These are phyloP conservation scores for Paracorniculantispora psalliotae DNA, from an alignment of 2,329 filamentous ascomycete genomes.

Conservation along the genomic window DNA sequence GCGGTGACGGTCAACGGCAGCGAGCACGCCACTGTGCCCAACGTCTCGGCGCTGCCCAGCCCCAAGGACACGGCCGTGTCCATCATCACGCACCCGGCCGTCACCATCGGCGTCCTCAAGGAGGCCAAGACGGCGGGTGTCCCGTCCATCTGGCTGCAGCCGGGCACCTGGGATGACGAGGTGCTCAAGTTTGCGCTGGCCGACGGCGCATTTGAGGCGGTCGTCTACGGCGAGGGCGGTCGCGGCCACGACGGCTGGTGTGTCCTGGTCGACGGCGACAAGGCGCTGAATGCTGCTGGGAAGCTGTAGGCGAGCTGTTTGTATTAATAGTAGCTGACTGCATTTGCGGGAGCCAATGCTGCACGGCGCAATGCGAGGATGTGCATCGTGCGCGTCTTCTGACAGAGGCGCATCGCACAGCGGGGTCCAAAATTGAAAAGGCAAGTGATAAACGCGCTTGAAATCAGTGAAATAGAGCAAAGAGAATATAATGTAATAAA, in stretches of 20 bases:
- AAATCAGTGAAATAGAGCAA: neutral
- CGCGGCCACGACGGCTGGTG: slow-evolving; percentile 75
- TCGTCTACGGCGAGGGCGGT: slow-evolving; percentile 62
- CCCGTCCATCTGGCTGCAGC: slow-evolving; percentile 80
- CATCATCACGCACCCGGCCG: slow-evolving; percentile 78
- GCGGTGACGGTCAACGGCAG: slow-evolving; percentile 57
- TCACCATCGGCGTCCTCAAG: slow-evolving; percentile 68
- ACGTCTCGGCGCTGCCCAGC: slow-evolving; percentile 58
- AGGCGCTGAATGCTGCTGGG: slow-evolving; percentile 51
- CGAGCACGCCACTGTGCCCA: slow-evolving; percentile 59
- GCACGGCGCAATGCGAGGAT: neutral
- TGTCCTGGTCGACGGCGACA: slow-evolving; percentile 78
- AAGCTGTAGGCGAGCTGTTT: slow-evolving; percentile 36
- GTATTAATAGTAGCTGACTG: neutral
- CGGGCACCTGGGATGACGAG: slow-evolving; percentile 76
- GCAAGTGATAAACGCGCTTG: neutral
- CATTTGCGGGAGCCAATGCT: neutral
- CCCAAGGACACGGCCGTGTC: slow-evolving; percentile 71
- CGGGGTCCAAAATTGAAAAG: neutral
- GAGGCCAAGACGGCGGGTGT: slow-evolving; percentile 73
- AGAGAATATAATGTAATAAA: neutral
- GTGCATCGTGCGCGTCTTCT: neutral
- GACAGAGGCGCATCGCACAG: neutral
- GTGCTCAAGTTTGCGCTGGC: slow-evolving; percentile 63
- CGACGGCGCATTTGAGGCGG: slow-evolving; percentile 60